Base-by-base conservation (phyloP, 2,329 filamentous ascomycete genomes). In the Aspergillus floridensis region DNA sequence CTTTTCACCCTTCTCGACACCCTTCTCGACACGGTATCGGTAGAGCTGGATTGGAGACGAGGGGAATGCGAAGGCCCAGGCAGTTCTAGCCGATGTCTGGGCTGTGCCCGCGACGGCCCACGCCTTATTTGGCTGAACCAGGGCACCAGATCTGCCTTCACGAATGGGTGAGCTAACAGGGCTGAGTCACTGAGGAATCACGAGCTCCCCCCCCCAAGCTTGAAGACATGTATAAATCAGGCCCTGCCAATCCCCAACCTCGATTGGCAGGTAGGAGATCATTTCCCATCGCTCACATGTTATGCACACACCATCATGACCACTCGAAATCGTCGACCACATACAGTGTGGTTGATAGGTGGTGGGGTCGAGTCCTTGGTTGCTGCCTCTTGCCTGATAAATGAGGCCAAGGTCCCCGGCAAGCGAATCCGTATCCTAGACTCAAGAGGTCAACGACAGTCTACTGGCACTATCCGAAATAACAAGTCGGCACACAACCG, bases 341-440 rank as follows among this genome's bases (percentile, higher is more conserved):
- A 11, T 19, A 49, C 47, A 7, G 47, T 49, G 47, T 56, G 53
- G 53, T 26, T 56, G 12, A 49, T 56, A 11, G 53, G 53, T 6
- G 26, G 41, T 10, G 53, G 47, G 16, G 14, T 49, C n/a, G n/a
- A 29, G 10, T 56, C 53, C 2, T 26, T 56, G 10, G 53, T 47
- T 24, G 44, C 53, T 48, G 53, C 53, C 24, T 46, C 31, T 11
- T 56, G 47, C 19, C 19, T 56, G n/a, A 56, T 56, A 14, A n/a
- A 49, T 24, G 53, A 56, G 16, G 53, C 44, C 10, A 24, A 49
- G 14, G 24, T 56, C 11, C 53, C 41, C 12, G 53, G 53, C 12
- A 21, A 6, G 3, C 22, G 49, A 11, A 56, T 56, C 29, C 24
- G 48, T 22, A 24, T 56, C n/a, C 29, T 56, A n/a, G 51, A 44